These are phyloP conservation scores for Leavenworthia alabamica DNA, from an alignment of 345 rosid species.

Conservation along the genomic window DNA sequence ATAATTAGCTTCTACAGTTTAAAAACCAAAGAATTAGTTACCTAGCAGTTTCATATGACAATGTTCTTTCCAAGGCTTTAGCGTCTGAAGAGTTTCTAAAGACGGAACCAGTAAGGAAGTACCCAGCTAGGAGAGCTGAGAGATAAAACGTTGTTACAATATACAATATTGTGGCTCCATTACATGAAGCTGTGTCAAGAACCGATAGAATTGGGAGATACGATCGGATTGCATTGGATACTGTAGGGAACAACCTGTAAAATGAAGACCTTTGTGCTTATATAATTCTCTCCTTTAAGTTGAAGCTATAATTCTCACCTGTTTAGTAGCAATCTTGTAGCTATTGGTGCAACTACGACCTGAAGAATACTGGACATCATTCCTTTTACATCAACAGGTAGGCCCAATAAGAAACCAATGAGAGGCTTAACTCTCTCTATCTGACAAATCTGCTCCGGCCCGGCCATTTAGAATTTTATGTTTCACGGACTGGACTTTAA, in stretches of 20 bases:
- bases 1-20: neutral
- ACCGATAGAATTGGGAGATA: slow-evolving; percentile 71
- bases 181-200: slow-evolving; percentile 76
- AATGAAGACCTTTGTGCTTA: neutral
- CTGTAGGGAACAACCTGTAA: slow-evolving; percentile 62
- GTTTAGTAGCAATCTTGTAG: slow-evolving; percentile 76
- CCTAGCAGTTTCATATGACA: slow-evolving; percentile 91
- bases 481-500: neutral
- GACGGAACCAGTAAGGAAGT: slow-evolving; percentile 47
- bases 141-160: slow-evolving; percentile 62
- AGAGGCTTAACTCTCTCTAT: too few species aligned
- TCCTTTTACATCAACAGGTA: slow-evolving; percentile 90
- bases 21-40: slow-evolving; percentile 9
- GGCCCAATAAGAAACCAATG: slow-evolving; percentile 80
- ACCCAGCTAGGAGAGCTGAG: slow-evolving; percentile 69
- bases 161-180: slow-evolving; percentile 46
- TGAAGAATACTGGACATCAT: slow-evolving; percentile 86
- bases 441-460: neutral
- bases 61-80: slow-evolving; percentile 75
- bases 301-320: slow-evolving; percentile 35
- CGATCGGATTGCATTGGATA: slow-evolving; percentile 59
- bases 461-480: neutral
- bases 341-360: slow-evolving; percentile 77
- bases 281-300: neutral
- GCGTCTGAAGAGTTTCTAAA: slow-evolving; percentile 50